Conservation (phyloP, 805 yeast genomes). For the Suhomyces sp. region DNA sequence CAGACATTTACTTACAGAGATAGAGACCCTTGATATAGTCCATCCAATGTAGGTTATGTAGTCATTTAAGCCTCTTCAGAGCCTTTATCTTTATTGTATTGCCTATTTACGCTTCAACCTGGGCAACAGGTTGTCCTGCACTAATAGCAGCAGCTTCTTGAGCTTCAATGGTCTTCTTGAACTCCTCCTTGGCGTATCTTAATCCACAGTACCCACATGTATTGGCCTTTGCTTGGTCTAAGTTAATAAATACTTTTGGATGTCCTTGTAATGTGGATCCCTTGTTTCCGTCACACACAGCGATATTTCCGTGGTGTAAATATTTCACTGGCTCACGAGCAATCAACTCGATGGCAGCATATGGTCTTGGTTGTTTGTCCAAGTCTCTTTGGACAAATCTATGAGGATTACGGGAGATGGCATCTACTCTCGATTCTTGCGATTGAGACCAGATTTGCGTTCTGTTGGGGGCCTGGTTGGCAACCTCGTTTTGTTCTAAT, state of each 20-base stretch:
- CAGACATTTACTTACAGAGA: too few relatives aligned
- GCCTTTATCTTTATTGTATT: too few relatives aligned
- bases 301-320: slow-evolving; percentile 54
- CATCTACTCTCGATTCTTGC: slow-evolving; percentile 61
- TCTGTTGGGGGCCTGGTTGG: slow-evolving; percentile 77
- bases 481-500: slow-evolving; percentile 24
- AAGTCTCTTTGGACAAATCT: slow-evolving; percentile 74
- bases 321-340: slow-evolving; percentile 69
- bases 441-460: slow-evolving; percentile 66
- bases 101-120: too few relatives aligned
- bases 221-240: slow-evolving; percentile 71
- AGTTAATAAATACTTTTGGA: slow-evolving; percentile 77
- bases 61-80: too few relatives aligned
- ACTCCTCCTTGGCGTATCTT: slow-evolving; percentile 58
- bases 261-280: slow-evolving; percentile 73
- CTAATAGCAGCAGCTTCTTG: slow-evolving; percentile 5
- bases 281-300: slow-evolving; percentile 81
- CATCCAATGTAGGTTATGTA: too few relatives aligned
- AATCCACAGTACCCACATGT: slow-evolving; percentile 83
- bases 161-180: slow-evolving; percentile 39
- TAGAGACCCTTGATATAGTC: too few relatives aligned
- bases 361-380: slow-evolving; percentile 69
- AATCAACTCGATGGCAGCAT: slow-evolving; percentile 82
- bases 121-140: too few relatives aligned
- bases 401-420: slow-evolving; percentile 49